Base-by-base conservation (phyloP, 352 stramenopile genomes). In the Phytopythium ostracodes region DNA sequence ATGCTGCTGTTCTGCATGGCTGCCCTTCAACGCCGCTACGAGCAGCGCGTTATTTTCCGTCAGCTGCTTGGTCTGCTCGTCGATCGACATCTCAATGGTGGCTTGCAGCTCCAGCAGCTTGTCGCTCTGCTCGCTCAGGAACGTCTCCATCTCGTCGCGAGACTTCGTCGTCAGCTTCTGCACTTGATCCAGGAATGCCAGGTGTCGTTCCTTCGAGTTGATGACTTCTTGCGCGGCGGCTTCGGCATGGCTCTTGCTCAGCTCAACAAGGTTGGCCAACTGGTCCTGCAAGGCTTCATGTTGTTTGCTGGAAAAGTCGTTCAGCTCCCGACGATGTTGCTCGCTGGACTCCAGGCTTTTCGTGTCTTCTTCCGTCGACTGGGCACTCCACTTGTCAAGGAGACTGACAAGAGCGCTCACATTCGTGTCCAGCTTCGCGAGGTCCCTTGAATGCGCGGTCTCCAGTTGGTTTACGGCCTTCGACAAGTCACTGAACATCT, bases 391-490 rank as follows among this genome's bases (percentile, higher is more conserved):
- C 29, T 70, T 67, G 47, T 72, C 65, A 20, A 80, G 46, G 59
- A 87, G 59, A 6, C 33, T 52, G 55, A 79, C 64, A 20, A 84
- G 55, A 24, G 61, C 67, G 36, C 65, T 72, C 10, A 83, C 29
- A 56, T 44, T 72, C 49, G 62, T 69, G 27, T 70, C 47, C 36
- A 93, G 56, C 8, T 75, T 58, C 27, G 71, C 43, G 24, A 90
- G 44, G n/a, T 88, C 72, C 8, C 62, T 62, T 15, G 68, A 73
- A 59, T 93, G 79, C 22, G 59, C 49, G 14, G 66, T 65, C 25
- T 87, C 68, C 18, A 93, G 47, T 46, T 87, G 71, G 17, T 75
- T 63, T 38, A 93, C 64, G 27, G 75, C 67, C 20, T 50, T 70
- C 4, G 70, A 63, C 7, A 90, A 66, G 31, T 79, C 81, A 17